Evolutionary conservation across 139 green algal genomes (phyloP).

Genomic region (Limnomonas spitsbergensis): DNA sequence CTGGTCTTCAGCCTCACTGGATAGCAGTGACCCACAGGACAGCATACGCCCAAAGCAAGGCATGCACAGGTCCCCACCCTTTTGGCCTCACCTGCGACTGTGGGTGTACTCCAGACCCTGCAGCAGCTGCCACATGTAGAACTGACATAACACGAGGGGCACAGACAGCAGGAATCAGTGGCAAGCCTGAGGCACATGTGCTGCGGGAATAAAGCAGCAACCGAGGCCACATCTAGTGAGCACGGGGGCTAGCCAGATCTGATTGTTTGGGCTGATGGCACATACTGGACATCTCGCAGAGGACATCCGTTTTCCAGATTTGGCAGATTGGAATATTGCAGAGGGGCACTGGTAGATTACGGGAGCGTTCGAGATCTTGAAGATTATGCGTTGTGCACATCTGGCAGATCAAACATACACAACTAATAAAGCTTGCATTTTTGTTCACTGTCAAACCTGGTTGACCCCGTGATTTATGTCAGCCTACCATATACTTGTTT

Average conservation of each 20-base stretch:
- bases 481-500: too few relatives aligned
- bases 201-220: too few relatives aligned
- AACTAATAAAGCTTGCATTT: background rate
- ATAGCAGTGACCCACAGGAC: background rate
- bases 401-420: background rate
- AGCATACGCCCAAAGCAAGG: background rate
- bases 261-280: too few relatives aligned
- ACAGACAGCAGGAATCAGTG: too few relatives aligned
- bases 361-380: background rate
- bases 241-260: too few relatives aligned
- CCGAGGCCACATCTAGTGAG: too few relatives aligned
- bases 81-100: constrained; percentile 20
- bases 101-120: constrained; percentile 71
- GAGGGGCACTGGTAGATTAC: background rate
- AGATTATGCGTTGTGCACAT: background rate
- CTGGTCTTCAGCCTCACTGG: background rate
- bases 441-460: too few relatives aligned
- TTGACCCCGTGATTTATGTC: too few relatives aligned
- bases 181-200: too few relatives aligned
- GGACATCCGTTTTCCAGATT: too few relatives aligned
- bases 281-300: too few relatives aligned
- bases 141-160: too few relatives aligned
- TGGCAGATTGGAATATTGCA: background rate
- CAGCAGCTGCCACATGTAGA: constrained; percentile 79
- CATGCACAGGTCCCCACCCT: background rate